These are phyloP conservation scores for Boletellus ananas DNA, from an alignment of 768 basidiomycete species.

Conservation along the genomic window DNA sequence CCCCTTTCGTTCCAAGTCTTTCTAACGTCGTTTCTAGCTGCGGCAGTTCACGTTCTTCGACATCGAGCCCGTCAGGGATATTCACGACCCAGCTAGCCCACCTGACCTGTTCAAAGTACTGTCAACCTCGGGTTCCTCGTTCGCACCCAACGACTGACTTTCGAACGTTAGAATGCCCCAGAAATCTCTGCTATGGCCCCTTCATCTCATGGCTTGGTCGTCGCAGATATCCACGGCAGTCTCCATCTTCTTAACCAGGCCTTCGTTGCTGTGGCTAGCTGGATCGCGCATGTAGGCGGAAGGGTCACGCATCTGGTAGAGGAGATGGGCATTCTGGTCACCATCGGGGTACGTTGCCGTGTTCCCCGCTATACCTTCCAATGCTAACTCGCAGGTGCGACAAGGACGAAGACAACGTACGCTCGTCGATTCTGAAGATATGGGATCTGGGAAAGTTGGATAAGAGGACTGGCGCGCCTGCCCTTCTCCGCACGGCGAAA, in stretches of 20 bases:
- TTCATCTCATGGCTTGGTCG: constrained; percentile 63
- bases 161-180: constrained; percentile 43
- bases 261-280: constrained; percentile 67
- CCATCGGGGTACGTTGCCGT: constrained; percentile 68
- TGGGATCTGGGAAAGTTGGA: constrained; percentile 81
- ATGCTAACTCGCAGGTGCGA: constrained; percentile 5
- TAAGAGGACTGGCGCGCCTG: constrained; percentile 58
- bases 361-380: background rate
- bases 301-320: constrained; percentile 87
- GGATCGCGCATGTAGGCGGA: constrained; percentile 77
- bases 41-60: constrained; percentile 92
- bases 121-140: background rate
- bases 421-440: constrained; percentile 73
- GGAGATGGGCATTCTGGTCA: constrained; percentile 75
- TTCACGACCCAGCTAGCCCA: constrained; percentile 66
- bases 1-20: background rate
- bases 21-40: constrained; percentile 50
- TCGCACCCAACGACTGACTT: background rate
- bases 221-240: constrained; percentile 84
- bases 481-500: constrained; percentile 70
- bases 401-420: constrained; percentile 72
- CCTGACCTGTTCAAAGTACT: constrained; percentile 78
- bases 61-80: constrained; percentile 68
- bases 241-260: constrained; percentile 72
- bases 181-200: constrained; percentile 71